Base-by-base conservation (phyloP, 1,284 basidiomycete genomes). In the Uromyces viciae-fabae region DNA sequence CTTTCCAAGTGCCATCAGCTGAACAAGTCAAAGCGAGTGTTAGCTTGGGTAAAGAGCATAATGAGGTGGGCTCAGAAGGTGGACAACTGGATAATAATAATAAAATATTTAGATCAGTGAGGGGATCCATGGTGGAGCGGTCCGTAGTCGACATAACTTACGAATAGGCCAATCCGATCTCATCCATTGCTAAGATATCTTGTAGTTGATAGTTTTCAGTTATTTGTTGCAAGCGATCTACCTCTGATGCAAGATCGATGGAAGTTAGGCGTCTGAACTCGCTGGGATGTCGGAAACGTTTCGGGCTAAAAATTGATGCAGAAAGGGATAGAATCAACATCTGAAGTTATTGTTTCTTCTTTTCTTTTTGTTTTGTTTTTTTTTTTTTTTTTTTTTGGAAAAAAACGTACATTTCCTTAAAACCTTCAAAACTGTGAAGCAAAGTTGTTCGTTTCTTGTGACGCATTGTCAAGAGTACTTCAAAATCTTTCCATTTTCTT, bases 1-100 rank as follows among this genome's bases (percentile, higher is more conserved):
- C 77, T 31, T 79, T 79, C 77, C 77, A 79, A 25, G 66, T 58
- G 11, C 77, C 77, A 46, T 79, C 77, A n/a, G 77, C 66, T 25
- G 77, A 79, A 19, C 77, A 79, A 22, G 77, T 79, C 52, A 79
- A 49, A 0, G 58, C 77, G 52, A 79, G 40, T 17, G 77, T 79
- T 38, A 79, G 62, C 28, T 62, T 71, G 33, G 49, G 66, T 43
- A 71, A 54, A 33, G 46, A 43, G 33, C 43, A 15, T 36, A 79
- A n/a, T 11, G 54, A 58, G 38, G 17, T 49, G 2, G 46, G 49
- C 43, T 79, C 77, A 15, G 64, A 71, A 25, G 77, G 77, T 0
- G 77, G 77, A 58, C 77, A 79, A 19, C 77, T 79, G 31, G 7
- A 58, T 9, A 19, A 4, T 15, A 31, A 60, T 4, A 58, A 28